Evolutionary conservation across 306 rosid genomes (phyloP), one percentile per base, ranked within the genome.

Genomic region (Prunus salicina): DNA sequence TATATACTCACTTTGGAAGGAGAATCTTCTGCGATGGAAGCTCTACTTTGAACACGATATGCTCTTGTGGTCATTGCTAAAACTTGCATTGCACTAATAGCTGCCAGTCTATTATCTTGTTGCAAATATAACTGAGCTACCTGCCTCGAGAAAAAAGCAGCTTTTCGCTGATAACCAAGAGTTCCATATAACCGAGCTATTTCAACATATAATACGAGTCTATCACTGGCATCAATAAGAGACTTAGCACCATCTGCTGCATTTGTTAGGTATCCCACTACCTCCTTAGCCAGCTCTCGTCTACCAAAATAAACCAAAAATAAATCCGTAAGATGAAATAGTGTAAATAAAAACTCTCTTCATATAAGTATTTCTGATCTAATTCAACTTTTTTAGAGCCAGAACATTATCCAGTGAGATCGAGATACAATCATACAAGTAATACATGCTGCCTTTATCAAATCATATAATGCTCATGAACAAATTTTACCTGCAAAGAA

Each of bases 41-140:
- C 88, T 92, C 86, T 88, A 83, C 97, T 92, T 86, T 95, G 96
- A 84, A 92, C 98, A 79, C 90, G 97, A 82, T 95, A 95, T 34
- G 99, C 98, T 89, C 87, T 92, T 7, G 99, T 89, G 63, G 99
- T 95, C 96, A 95, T 86, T 27, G 97, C 96, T 85, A 95, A 87
- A 87, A 95, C 98, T 87, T 95, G 99, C 98, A 95, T 81, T 69
- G 99, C 99, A 76, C 99, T 95, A 64, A 95, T 93, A 79, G 99
- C 99, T 78, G 99, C 96, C 80, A 90, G 75, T 73, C 91, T 88
- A 84, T 92, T 90, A 75, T 95, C 97, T 74, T 95, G 97, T 81
- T 92, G 98, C 87, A 92, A 78, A 88, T 95, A 95, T 81, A 95
- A 85, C 83, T 92, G 97, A 64, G 98, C 98, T 77, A 95, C 92